Base-by-base conservation (phyloP, 768 basidiomycete species). In the Leucosporidium scottii region DNA sequence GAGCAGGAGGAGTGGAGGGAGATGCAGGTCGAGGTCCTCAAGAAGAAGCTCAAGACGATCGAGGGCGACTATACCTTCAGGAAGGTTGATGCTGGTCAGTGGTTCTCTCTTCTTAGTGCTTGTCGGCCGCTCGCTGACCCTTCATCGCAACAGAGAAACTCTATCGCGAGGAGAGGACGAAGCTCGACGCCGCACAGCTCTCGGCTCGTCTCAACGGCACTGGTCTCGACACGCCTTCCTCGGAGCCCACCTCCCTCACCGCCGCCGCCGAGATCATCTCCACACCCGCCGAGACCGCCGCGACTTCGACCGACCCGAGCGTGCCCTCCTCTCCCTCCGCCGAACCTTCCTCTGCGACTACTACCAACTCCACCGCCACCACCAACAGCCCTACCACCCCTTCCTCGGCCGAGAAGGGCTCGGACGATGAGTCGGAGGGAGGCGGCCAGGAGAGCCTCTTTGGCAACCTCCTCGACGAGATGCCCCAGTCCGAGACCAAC, bases 1-100 rank as follows among this genome's bases (percentile, higher is more conserved):
- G 64, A 61, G 48, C 51, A 69, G 39, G 72, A 69, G 50, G 53
- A 53, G 48, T 65, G 55, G 66, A 65, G 65, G 39, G 68, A 67
- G 25, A 55, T 51, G 6, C 61, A 67, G 59, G 54, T 27, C 20
- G 66, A 67, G 62, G n/a, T 54, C 1, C 28, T 70, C 44, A 58
- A 65, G 57, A 55, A 55, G 36, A 69, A 70, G 61, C 61, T 73
- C 64, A 73, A 66, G 54, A 77, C 74, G 28, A 75, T 85, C 30
- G 82, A 83, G 74, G 78, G 80, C 28, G 81, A 87, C 76, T 89
- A 89, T 72, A 83, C 90, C 64, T 91, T 92, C 74, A 82, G 88
- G 64, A 82, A 84, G 72, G 80, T 79, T 63, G 86, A 88, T 68
- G 89, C 88, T 13, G 62, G 62, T 68, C 13, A 44, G 62, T 23